phyloP scores from a whole-genome alignment of 2,329 filamentous ascomycete genomes.

The Fusarium subglutinans region DNA sequence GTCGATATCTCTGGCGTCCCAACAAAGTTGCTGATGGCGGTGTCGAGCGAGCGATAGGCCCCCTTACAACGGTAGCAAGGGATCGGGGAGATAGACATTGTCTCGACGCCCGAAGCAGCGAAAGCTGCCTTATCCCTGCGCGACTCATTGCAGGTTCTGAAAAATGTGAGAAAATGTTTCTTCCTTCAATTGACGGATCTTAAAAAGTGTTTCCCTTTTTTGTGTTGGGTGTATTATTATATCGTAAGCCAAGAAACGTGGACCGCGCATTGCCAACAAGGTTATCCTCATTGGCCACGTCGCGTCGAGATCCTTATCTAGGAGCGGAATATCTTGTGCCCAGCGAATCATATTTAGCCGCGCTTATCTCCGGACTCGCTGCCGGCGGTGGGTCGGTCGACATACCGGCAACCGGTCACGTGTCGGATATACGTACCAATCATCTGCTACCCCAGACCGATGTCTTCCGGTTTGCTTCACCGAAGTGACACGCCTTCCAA shows the following conservation, averaged over 20 bases:
- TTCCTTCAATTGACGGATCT: background rate
- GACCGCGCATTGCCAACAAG: slow-evolving; percentile 22
- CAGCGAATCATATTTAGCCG: background rate
- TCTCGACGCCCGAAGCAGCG: slow-evolving; percentile 27
- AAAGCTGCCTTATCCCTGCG: slow-evolving; percentile 29
- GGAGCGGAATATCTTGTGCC: slow-evolving; percentile 13
- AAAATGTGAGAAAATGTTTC: background rate
- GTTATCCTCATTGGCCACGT: slow-evolving; percentile 11
- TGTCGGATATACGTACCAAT: slow-evolving; percentile 16
- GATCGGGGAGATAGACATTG: slow-evolving; percentile 26
- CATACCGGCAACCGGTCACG: slow-evolving; percentile 26
- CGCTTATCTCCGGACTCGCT: slow-evolving; percentile 1
- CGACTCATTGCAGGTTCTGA: slow-evolving; percentile 17
- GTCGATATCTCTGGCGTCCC: background rate
- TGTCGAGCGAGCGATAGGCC: slow-evolving; percentile 17
- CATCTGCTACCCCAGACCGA: slow-evolving; percentile 14
- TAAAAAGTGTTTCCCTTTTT: background rate
- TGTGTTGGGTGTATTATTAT: slow-evolving; percentile 7
- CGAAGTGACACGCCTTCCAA: slow-evolving; percentile 28
- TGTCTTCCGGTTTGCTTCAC: slow-evolving; percentile 9
- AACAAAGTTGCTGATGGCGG: background rate
- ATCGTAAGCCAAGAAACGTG: slow-evolving; percentile 10
- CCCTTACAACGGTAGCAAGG: slow-evolving; percentile 14
- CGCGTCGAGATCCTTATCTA: slow-evolving; percentile 7
- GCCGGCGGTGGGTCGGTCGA: slow-evolving; percentile 26